Percentiles rank a stretch among this genome's conserved stretches.
Evolutionary conservation across 495 filamentous ascomycete genomes (phyloP).

Genomic region (Thermothielavioides terrestris): DNA sequence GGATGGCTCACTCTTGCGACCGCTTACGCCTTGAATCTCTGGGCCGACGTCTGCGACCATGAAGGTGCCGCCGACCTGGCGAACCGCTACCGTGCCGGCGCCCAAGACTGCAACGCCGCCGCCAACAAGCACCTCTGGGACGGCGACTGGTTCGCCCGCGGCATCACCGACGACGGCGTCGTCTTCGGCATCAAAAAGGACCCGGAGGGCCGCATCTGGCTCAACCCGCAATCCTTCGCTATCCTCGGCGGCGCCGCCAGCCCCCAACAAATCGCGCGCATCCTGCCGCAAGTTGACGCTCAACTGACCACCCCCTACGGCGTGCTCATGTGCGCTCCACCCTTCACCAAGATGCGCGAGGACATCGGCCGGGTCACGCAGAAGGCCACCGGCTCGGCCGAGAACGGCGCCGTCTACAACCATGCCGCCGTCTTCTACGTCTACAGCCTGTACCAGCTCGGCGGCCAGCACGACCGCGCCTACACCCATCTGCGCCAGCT

Average conservation of each 20-base stretch:
- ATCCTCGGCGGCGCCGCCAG: conserved; percentile 45
- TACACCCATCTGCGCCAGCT: conserved; percentile 43
- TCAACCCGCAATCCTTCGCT: conserved; percentile 48
- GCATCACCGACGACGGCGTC: conserved; percentile 48
- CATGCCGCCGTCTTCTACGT: conserved; percentile 48
- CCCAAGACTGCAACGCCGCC: conserved; percentile 38
- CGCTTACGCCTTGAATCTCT: conserved; percentile 41
- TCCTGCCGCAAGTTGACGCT: conserved; percentile 41
- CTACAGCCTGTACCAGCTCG: conserved; percentile 42
- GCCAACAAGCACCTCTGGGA: conserved; percentile 49
- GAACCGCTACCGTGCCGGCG: conserved; percentile 34
- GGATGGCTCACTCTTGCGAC: conserved; percentile 51
- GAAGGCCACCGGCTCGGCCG: conserved; percentile 47
- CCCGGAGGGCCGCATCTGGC: conserved; percentile 47
- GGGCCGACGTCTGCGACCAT: conserved; percentile 44
- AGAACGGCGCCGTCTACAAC: conserved; percentile 51
- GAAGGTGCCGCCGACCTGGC: conserved; percentile 33
- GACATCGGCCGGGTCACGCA: conserved; percentile 52
- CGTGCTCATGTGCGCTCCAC: conserved; percentile 45
- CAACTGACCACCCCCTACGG: conserved; percentile 47
- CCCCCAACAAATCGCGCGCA: conserved; percentile 32
- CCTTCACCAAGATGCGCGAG: conserved; percentile 47
- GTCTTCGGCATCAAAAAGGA: conserved; percentile 44
- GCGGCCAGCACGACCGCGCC: conserved; percentile 41
- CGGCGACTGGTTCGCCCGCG: conserved; percentile 47